Evolutionary conservation across 208 protist species (phyloP).

Genomic region (Leptomonas seymouri): DNA sequence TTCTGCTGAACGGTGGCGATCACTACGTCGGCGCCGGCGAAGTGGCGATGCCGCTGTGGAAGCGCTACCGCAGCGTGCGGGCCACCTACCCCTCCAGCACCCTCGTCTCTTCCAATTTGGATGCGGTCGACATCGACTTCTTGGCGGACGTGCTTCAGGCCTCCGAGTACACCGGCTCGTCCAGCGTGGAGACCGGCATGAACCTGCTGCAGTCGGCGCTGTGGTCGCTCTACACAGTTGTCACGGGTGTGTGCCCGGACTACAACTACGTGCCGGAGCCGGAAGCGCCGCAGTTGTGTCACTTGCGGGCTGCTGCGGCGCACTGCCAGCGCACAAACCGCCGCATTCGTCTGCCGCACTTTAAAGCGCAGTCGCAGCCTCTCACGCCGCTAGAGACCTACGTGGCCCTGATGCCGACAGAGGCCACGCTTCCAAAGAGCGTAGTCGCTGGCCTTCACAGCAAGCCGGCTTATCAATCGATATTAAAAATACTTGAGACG

Average conservation of each 20-base stretch:
- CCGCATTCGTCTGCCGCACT: conserved; percentile 13
- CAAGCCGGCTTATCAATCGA: conserved; percentile 38
- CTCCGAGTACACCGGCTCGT: conserved; percentile 58
- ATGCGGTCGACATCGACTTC: conserved; percentile 60
- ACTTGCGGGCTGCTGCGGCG: conserved; percentile 64
- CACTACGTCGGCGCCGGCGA: conserved; percentile 85
- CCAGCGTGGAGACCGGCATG: conserved; percentile 44
- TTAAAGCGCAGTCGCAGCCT: conserved; percentile 33
- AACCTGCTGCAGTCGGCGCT: conserved; percentile 65
- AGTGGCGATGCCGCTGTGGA: conserved; percentile 76
- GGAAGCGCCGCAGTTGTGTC: conserved; percentile 53
- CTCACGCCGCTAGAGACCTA: conserved; percentile 83
- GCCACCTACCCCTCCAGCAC: conserved; percentile 49
- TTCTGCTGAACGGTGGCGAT: conserved; percentile 88
- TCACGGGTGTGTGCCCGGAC: conserved; percentile 65
- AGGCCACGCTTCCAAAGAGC: conserved; percentile 59
- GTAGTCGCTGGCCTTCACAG: conserved; percentile 48
- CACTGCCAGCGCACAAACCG: conserved; percentile 39
- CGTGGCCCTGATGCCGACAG: conserved; percentile 84
- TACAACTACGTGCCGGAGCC: conserved; percentile 54
- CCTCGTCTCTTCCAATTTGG: conserved; percentile 55
- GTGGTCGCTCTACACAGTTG: conserved; percentile 69
- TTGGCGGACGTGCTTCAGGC: conserved; percentile 72
- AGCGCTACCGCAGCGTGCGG: conserved; percentile 73
- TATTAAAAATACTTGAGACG: conserved; percentile 47